Evolutionary conservation across 257 asterid species (phyloP), one percentile per base, ranked within the genome.

Genomic region (Linaria vulgaris): DNA sequence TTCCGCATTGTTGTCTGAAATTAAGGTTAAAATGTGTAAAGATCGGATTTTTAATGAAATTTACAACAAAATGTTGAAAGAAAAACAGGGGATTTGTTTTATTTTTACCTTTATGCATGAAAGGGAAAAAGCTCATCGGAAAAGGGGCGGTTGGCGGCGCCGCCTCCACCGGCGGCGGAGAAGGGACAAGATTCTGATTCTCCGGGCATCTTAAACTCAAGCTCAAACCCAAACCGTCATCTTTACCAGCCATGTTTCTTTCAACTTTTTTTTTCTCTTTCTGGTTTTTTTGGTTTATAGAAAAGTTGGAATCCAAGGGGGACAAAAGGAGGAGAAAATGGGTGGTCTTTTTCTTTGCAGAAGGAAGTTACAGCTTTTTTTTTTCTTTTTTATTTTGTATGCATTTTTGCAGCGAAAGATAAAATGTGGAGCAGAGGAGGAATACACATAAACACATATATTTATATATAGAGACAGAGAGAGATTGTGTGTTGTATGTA

Each of bases 311-410:
- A 56, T 16, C 25, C 37, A 45, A 53, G 61, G 34, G 66, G 79
- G 92, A 82, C 94, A 87, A 83, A 80, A 85, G 48, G 95, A 84
- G 79, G 84, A 82, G 86, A 84, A 73, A 75, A 69, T 84, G 85
- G 80, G 39, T 76, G 83, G 76, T 77, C 80, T 70, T 78, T 72
- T 72, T 69, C 72, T 69, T 64, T 73, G 83, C 80, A 82, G 83
- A 63, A 71, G 6, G 70, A 60, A 59, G 84, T 73, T 78, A 52
- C 90, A 86, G 88, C 94, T 77, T 86, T 86, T 72, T 49, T 46
- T 25, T 60, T 27, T 25, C 9, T 56, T 6, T 31, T 72, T 73
- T 67, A 73, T 69, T 78, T 73, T 45, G 23, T 68, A 56, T 19
- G 17, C 16, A 7, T 47, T 31, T 56, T 56, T 20, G 48, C 23